phyloP scores from a whole-genome alignment of 169 alveolate genomes.

The Eimeria acervulina region DNA sequence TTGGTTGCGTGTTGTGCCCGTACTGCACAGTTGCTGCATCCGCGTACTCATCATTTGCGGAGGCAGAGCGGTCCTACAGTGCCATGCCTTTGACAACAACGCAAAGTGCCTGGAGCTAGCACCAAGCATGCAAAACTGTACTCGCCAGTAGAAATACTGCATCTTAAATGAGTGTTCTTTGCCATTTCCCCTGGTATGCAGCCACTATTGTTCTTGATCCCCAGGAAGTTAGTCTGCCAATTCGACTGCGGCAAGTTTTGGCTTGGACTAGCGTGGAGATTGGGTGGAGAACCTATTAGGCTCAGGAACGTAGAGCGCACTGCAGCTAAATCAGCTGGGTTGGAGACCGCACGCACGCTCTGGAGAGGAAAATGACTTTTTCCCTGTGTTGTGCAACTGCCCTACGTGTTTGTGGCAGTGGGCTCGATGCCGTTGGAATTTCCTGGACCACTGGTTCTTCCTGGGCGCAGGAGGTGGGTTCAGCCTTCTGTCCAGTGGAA shows the following conservation, averaged over 20 bases:
- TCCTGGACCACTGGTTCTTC: not conserved
- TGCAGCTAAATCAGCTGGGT: not conserved
- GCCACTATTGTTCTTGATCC: not conserved
- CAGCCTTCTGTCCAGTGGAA: not conserved
- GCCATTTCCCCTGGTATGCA: not conserved
- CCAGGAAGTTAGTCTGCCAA: not conserved
- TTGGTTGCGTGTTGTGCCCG: not conserved
- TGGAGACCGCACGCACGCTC: not conserved
- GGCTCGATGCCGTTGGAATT: not conserved
- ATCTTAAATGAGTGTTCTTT: not conserved
- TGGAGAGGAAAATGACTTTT: not conserved
- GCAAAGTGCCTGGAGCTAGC: not conserved
- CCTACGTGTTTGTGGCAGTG: not conserved
- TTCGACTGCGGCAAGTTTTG: not conserved
- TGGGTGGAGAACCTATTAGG: not conserved
- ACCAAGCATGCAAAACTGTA: not conserved
- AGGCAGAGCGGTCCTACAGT: not conserved
- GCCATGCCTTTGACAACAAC: not conserved
- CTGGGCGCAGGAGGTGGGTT: conserved; percentile 4
- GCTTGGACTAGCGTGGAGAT: not conserved
- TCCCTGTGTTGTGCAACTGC: not conserved
- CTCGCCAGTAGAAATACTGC: not conserved
- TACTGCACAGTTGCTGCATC: not conserved
- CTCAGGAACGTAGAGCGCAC: not conserved
- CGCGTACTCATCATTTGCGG: not conserved